These are phyloP conservation scores for Naumovozyma dairenensis DNA, from an alignment of 805 yeast genomes.

Conservation along the genomic window DNA sequence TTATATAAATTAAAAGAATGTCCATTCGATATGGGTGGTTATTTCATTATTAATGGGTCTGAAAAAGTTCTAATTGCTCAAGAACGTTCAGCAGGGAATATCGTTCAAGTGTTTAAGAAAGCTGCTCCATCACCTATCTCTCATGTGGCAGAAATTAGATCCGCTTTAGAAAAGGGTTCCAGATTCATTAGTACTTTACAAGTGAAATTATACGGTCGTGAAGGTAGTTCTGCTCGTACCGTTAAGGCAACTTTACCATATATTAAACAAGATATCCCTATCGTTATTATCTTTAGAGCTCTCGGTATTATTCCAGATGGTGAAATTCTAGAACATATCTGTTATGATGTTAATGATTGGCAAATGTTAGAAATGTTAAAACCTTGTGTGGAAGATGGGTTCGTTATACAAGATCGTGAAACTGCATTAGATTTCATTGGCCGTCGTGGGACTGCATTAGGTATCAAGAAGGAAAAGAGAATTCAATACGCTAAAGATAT, in stretches of 20 bases:
- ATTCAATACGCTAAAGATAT: slow-evolving; percentile 96
- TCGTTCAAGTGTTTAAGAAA: slow-evolving; percentile 95
- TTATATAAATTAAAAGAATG: slow-evolving; percentile 94
- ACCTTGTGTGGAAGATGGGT: slow-evolving; percentile 98
- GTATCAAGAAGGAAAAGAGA: slow-evolving; percentile 95
- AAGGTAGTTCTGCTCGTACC: slow-evolving; percentile 64
- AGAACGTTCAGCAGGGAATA: slow-evolving; percentile 96
- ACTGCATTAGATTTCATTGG: slow-evolving; percentile 97
- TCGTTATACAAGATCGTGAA: slow-evolving; percentile 95
- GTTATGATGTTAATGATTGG: slow-evolving; percentile 97
- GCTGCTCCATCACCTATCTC: slow-evolving; percentile 96
- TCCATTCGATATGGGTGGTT: slow-evolving; percentile 99
- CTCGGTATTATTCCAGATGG: slow-evolving; percentile 98
- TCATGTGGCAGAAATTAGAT: slow-evolving; percentile 91
- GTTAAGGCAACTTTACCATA: slow-evolving; percentile 94
- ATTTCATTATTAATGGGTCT: slow-evolving; percentile 95
- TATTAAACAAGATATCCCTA: slow-evolving; percentile 93
- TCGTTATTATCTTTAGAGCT: slow-evolving; percentile 94
- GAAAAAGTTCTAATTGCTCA: slow-evolving; percentile 98
- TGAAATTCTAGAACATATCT: slow-evolving; percentile 94
- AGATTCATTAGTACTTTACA: slow-evolving; percentile 90
- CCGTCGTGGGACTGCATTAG: slow-evolving; percentile 94
- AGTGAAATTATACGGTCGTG: slow-evolving; percentile 81
- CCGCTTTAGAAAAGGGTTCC: slow-evolving; percentile 95
- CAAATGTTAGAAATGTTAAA: slow-evolving; percentile 98